Evolutionary conservation across 306 rosid genomes (phyloP).

Genomic region (Quercus dentata): DNA sequence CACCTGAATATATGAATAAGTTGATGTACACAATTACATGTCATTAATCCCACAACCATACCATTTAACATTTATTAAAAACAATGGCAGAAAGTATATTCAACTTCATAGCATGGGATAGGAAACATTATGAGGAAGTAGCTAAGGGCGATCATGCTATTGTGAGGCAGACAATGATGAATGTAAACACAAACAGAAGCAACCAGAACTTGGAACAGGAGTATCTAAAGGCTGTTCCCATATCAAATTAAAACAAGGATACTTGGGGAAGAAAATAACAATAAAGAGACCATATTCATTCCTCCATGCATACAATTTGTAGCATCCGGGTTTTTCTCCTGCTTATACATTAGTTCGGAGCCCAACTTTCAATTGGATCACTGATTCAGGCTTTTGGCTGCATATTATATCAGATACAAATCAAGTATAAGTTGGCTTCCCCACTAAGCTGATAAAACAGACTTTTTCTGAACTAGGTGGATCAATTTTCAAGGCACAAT

Average conservation of each 20-base stretch:
- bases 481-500: not conserved
- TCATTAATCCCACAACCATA: not conserved
- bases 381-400: not conserved
- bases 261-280: not conserved
- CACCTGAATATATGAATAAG: too few relatives aligned
- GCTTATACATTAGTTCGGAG: not conserved
- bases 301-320: not conserved
- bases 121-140: not conserved
- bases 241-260: not conserved
- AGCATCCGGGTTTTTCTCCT: not conserved
- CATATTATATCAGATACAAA: not conserved
- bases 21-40: not conserved
- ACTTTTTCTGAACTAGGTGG: not conserved
- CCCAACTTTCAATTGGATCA: not conserved
- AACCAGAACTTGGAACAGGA: not conserved
- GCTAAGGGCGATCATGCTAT: not conserved
- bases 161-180: too few relatives aligned
- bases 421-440: not conserved
- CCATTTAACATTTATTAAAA: not conserved
- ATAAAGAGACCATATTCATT: not conserved
- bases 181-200: too few relatives aligned
- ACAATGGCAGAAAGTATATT: constrained; percentile 5
- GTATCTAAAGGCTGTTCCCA: not conserved
- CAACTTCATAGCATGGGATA: not conserved
- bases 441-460: not conserved